Evolutionary conservation across 1,284 basidiomycete genomes (phyloP).

Genomic region (Pseudozyma hubeiensis): DNA sequence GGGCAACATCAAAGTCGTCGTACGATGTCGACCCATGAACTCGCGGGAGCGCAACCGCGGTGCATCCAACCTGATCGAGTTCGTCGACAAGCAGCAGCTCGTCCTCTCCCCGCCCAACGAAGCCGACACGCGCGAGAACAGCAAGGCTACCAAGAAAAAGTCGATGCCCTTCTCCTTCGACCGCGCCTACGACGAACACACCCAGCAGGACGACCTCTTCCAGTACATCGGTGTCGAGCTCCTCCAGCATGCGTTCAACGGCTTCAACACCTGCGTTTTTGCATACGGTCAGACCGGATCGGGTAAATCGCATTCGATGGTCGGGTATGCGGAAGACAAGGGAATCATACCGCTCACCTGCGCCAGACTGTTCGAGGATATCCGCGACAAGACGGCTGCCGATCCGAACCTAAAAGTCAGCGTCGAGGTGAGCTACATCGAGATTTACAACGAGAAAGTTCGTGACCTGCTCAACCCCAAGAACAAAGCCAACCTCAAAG

Average conservation of each 20-base stretch:
- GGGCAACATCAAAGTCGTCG: constrained; percentile 67
- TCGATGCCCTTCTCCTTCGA: constrained; percentile 66
- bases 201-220: constrained; percentile 79
- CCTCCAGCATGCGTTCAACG: constrained; percentile 92
- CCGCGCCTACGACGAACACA: constrained; percentile 61
- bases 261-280: constrained; percentile 82
- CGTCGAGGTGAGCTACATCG: constrained; percentile 97
- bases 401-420: constrained; percentile 83
- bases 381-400: constrained; percentile 74
- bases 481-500: constrained; percentile 93
- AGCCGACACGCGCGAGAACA: constrained; percentile 44
- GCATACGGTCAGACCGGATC: constrained; percentile 66
- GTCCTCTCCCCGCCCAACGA: constrained; percentile 58
- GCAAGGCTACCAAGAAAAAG: constrained; percentile 63
- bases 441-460: constrained; percentile 84
- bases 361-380: constrained; percentile 87
- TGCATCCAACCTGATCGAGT: constrained; percentile 61
- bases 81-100: constrained; percentile 54
- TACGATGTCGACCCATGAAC: constrained; percentile 66
- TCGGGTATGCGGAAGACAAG: constrained; percentile 84
- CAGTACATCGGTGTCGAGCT: constrained; percentile 94
- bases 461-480: constrained; percentile 96
- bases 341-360: constrained; percentile 97
- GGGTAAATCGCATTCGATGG: constrained; percentile 53
- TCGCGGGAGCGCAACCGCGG: constrained; percentile 57